Percentiles rank a stretch among this genome's conserved stretches.
Evolutionary conservation across 148 eudicot genomes (phyloP).

Genomic region (Fallopia convolvulus): DNA sequence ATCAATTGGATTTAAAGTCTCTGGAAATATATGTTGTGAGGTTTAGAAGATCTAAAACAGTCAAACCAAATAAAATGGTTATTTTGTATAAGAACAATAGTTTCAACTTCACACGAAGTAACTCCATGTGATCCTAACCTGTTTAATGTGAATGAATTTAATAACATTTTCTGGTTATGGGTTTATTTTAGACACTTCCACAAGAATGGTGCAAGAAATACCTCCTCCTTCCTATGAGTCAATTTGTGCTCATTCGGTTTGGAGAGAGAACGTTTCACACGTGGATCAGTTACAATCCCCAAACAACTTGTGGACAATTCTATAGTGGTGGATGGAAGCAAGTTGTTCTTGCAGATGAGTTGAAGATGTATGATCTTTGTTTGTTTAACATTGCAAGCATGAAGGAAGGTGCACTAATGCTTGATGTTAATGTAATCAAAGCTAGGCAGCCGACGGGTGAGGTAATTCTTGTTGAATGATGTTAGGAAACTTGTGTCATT

Average conservation of each 20-base stretch:
- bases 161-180: background rate
- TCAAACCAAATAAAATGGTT: too few species aligned
- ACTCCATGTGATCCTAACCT: too few species aligned
- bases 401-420: conserved; percentile 11
- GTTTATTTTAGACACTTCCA: conserved; percentile 21
- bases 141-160: background rate
- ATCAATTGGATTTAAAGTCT: background rate
- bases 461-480: background rate
- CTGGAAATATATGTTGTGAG: too few species aligned
- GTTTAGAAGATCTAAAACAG: too few species aligned
- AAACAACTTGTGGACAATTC: conserved; percentile 8
- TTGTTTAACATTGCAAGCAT: conserved; percentile 17
- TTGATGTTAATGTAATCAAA: conserved; percentile 29
- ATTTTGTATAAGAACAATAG: too few species aligned
- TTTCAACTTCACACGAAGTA: too few species aligned
- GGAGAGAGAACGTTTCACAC: conserved; percentile 26
- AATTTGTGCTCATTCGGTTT: conserved; percentile 19
- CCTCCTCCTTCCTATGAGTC: conserved; percentile 9
- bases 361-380: conserved; percentile 29
- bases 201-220: conserved; percentile 19
- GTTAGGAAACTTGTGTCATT: background rate
- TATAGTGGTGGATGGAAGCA: conserved; percentile 24
- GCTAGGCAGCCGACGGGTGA: conserved; percentile 5
- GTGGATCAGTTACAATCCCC: conserved; percentile 2
- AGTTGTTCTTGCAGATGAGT: conserved; percentile 15